These are phyloP conservation scores for Solanum sejunctum DNA, from an alignment of 257 asterid genomes.

Conservation along the genomic window DNA sequence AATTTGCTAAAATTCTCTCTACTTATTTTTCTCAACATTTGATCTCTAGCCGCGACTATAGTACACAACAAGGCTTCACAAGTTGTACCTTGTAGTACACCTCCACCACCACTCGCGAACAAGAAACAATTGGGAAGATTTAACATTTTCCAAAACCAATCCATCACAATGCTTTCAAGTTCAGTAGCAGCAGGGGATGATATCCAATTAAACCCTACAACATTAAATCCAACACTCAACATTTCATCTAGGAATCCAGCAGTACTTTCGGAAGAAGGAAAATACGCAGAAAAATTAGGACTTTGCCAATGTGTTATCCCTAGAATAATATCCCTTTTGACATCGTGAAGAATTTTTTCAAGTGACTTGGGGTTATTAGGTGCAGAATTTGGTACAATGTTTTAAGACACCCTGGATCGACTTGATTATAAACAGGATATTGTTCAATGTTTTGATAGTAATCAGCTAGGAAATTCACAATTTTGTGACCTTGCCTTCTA, in stretches of 20 bases:
- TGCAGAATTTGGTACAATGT: constrained; percentile 42
- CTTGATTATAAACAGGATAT: constrained; percentile 68
- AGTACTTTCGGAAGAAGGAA: constrained; percentile 57
- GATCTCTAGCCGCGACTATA: constrained; percentile 56
- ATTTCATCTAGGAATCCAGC: constrained; percentile 73
- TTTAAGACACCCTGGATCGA: constrained; percentile 58
- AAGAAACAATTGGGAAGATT: constrained; percentile 42
- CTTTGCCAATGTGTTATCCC: constrained; percentile 80
- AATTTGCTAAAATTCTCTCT: constrained; percentile 31
- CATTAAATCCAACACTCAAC: constrained; percentile 57
- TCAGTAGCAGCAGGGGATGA: constrained; percentile 84
- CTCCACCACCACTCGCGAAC: constrained; percentile 55
- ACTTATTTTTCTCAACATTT: constrained; percentile 29
- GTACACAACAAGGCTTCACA: constrained; percentile 58
- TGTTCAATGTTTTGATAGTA: constrained; percentile 58
- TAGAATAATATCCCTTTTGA: constrained; percentile 51
- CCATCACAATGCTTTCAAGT: constrained; percentile 74
- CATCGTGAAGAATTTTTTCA: constrained; percentile 41
- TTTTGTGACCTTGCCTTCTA: constrained; percentile 48
- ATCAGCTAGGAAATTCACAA: constrained; percentile 55
- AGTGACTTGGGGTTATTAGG: constrained; percentile 50
- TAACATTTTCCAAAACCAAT: constrained; percentile 68
- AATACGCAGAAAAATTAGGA: constrained; percentile 63
- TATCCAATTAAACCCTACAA: constrained; percentile 81
- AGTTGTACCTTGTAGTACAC: constrained; percentile 70